Conservation (phyloP, 176 grass and related monocot genomes). For the Pharus latifolius region DNA sequence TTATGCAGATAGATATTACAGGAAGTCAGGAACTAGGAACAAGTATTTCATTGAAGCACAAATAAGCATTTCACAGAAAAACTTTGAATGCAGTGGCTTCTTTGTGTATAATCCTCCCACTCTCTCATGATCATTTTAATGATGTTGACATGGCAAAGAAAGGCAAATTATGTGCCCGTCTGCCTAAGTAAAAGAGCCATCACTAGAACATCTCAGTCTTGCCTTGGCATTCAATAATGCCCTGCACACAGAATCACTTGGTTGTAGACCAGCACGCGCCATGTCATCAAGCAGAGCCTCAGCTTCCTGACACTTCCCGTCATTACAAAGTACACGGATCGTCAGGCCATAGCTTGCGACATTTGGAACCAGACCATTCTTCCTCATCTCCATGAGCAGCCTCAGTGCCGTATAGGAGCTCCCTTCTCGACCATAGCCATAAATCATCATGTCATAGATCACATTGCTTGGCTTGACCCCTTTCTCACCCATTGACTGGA, state of each 20-base stretch:
- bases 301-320: conserved; percentile 47
- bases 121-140: neutral
- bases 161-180: neutral
- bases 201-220: neutral
- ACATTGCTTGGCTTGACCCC: conserved; percentile 34
- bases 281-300: conserved; percentile 45
- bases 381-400: conserved; percentile 42
- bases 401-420: conserved; percentile 48
- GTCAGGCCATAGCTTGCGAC: conserved; percentile 47
- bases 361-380: conserved; percentile 51
- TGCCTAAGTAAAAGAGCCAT: conserved; percentile 13
- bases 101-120: neutral
- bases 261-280: conserved; percentile 33
- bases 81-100: neutral
- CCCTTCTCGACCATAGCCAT: conserved; percentile 65
- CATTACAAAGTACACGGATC: conserved; percentile 54
- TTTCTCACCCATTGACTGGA: conserved; percentile 42
- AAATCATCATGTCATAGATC: conserved; percentile 65
- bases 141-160: neutral
- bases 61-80: too few relatives aligned
- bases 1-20: too few relatives aligned
- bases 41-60: too few relatives aligned
- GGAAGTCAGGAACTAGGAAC: too few relatives aligned
- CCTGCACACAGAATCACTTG: conserved; percentile 19
- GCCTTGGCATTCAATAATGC: conserved; percentile 41